A percentile compares a stretch with the other conserved stretches of the same genome.
Evolutionary conservation across 1,284 basidiomycete species (phyloP).

Genomic region (Apiotrichum porosum): DNA sequence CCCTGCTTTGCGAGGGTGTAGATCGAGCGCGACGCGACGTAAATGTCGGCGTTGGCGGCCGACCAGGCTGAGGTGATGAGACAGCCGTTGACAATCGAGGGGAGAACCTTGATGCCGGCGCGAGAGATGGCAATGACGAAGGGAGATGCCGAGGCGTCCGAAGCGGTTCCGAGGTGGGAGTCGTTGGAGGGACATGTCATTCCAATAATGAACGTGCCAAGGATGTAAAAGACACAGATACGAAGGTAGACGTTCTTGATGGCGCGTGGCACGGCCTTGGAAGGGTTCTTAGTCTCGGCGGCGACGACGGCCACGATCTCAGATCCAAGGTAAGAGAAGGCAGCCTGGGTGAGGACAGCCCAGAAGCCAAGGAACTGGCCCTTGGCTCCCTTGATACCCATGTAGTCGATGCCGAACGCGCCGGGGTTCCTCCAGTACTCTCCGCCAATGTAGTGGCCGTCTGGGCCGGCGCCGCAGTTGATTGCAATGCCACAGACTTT

Average conservation of each 20-base stretch:
- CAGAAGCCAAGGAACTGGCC: conserved; percentile 29
- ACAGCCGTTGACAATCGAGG: conserved; percentile 63
- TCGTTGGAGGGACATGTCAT: conserved; percentile 68
- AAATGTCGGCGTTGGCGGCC: conserved; percentile 56
- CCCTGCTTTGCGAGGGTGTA: conserved; percentile 52
- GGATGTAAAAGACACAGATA: conserved; percentile 66
- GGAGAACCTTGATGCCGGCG: conserved; percentile 57
- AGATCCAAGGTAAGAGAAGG: conserved; percentile 18
- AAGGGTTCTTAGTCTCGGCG: conserved; percentile 56
- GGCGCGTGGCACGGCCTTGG: conserved; percentile 70
- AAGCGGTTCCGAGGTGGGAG: conserved; percentile 55
- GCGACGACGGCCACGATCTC: conserved; percentile 49
- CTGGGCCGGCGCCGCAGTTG: conserved; percentile 50
- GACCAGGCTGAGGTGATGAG: conserved; percentile 54
- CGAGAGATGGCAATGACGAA: conserved; percentile 67
- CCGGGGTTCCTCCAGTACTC: conserved; percentile 50
- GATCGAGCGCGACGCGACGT: conserved; percentile 54
- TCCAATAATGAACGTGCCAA: conserved; percentile 59
- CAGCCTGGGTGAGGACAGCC: conserved; percentile 7
- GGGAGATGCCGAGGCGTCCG: conserved; percentile 64
- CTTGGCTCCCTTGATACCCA: conserved; percentile 50
- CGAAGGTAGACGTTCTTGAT: conserved; percentile 69
- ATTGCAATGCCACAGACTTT: conserved; percentile 64
- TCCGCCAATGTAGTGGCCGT: conserved; percentile 46
- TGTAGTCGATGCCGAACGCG: conserved; percentile 35